Evolutionary conservation across 306 rosid genomes (phyloP).

Genomic region (Elaeagnus macrophylla): DNA sequence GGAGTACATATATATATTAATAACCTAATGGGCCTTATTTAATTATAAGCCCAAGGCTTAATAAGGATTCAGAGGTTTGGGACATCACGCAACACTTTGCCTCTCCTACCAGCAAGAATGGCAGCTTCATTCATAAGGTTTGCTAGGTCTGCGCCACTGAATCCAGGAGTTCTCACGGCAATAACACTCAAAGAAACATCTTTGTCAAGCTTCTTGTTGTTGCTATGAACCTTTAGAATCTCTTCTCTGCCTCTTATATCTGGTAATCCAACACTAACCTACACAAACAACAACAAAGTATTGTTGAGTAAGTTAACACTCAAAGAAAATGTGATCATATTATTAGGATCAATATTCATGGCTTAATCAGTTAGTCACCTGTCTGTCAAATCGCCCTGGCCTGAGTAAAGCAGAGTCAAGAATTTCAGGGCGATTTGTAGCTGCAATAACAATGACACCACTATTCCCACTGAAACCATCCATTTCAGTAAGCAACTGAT

Average conservation of each 20-base stretch:
- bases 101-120: constrained; percentile 71
- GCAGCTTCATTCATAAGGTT: constrained; percentile 83
- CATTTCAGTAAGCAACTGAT: constrained; percentile 76
- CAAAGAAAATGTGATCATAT: no score
- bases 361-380: no score
- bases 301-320: not conserved
- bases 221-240: constrained; percentile 66
- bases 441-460: constrained; percentile 69
- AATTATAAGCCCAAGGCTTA: no score
- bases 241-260: constrained; percentile 72
- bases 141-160: constrained; percentile 70
- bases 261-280: constrained; percentile 66
- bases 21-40: no score
- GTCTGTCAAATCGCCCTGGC: constrained; percentile 80
- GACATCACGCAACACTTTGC: no score
- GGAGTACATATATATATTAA: no score
- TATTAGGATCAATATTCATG: no score
- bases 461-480: constrained; percentile 62
- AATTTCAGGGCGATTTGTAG: constrained; percentile 69
- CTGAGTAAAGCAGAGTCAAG: constrained; percentile 72
- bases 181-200: constrained; percentile 47
- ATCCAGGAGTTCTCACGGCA: constrained; percentile 65
- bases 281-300: not conserved
- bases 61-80: no score
- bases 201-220: constrained; percentile 55